Evolutionary conservation across 306 rosid species (phyloP), one percentile per base, ranked within the genome.

Genomic region (Gastrolobium bilobum): DNA sequence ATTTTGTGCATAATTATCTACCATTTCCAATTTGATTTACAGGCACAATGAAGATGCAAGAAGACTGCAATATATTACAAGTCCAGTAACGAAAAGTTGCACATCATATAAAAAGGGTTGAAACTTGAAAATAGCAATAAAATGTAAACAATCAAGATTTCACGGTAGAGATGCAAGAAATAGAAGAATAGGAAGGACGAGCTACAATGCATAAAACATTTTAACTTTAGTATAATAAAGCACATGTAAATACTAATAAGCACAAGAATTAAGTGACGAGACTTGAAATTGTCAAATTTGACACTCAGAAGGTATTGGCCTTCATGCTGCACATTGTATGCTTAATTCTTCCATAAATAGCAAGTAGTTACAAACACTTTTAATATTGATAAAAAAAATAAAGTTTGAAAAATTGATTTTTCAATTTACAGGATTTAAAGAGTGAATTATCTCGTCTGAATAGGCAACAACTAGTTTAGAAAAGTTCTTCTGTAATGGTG

Each of bases 141-240:
- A 68, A 73, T 47, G 76, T 46, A 71, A 48, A 20, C 7, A 56
- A 46, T 15, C 42, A 60, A 71, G 63, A 48, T 13, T 31, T 51
- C 63, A 33, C 26, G n/a, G 15, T 6, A 54, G 71, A n/a, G 7
- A 53, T 13, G 75, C 26, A 60, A 38, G 44, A 13, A 68, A 65
- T 26, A 26, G 13, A 75, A 56, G 77, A 14, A 38, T 69, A 57
- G 26, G 20, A 77, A 69, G 31, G 26, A 34, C 43, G 42, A 11
- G 26, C 50, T 30, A 56, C 58, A 76, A 8, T 48, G 52, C 68
- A 30, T 51, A 26, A 54, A 33, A 3, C 14, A 3, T 26, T 40
- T 58, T 15, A 47, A 38, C 8, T 37, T 59, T 20, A 30, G 33
- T 34, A 61, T 39, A 14, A 10, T 62, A 69, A 13, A 74, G 46